Conservation (phyloP, 768 basidiomycete genomes). For the Lactarius tabidus region DNA sequence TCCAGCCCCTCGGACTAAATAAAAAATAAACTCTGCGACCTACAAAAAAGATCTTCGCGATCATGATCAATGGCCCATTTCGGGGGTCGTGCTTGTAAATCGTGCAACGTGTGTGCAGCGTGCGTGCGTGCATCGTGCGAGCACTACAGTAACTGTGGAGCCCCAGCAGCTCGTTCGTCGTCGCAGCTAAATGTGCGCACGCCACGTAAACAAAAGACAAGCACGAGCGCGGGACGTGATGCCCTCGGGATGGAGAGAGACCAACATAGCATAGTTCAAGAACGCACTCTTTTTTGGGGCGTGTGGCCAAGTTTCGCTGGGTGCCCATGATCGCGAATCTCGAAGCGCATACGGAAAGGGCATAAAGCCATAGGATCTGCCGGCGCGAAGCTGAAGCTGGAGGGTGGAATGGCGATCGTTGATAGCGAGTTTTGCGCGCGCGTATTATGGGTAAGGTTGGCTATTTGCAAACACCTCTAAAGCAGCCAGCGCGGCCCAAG, state of each 20-base stretch:
- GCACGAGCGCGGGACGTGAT: neutral
- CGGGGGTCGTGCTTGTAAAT: neutral
- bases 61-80: neutral
- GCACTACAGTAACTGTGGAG: neutral
- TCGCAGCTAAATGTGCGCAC: neutral
- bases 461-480: neutral
- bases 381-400: neutral
- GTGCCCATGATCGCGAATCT: neutral
- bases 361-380: neutral
- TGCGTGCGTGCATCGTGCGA: neutral
- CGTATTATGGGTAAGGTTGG: neutral
- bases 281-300: too few relatives aligned
- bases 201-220: constrained; percentile 1
- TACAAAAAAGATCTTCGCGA: neutral
- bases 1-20: neutral
- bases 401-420: neutral
- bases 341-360: neutral
- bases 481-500: neutral
- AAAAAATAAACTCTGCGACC: neutral
- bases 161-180: neutral
- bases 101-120: neutral
- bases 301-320: neutral
- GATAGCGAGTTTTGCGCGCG: constrained; percentile 6
- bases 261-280: too few relatives aligned
- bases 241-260: neutral